A percentile compares a stretch with the other conserved stretches of the same genome.
These are phyloP conservation scores for Leccinum incarnatum DNA, from an alignment of 768 basidiomycete genomes.

Conservation along the genomic window DNA sequence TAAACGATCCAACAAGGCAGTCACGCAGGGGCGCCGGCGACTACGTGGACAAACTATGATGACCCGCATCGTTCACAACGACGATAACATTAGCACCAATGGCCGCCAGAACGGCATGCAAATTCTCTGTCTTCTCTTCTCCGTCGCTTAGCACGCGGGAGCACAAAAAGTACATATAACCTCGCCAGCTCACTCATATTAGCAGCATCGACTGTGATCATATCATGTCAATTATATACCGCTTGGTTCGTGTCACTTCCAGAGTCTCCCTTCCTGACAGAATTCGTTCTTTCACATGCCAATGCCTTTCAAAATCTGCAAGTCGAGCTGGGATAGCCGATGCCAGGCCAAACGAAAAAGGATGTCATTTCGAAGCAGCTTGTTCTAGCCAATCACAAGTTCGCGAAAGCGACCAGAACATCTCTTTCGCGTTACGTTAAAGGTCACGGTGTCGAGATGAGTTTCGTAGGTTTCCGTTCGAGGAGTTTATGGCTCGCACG, in stretches of 20 bases:
- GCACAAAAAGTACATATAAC: neutral
- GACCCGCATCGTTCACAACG: neutral
- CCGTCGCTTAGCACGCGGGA: constrained; percentile 12
- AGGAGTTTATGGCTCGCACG: neutral
- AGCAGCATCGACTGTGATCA: neutral
- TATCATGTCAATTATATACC: constrained; percentile 27
- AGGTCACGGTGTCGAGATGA: neutral
- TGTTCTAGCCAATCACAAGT: neutral
- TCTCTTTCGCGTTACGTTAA: neutral
- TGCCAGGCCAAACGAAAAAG: neutral
- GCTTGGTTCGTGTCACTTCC: constrained; percentile 43
- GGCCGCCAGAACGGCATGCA: constrained; percentile 4
- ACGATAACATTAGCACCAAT: neutral
- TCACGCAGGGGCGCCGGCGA: constrained; percentile 6
- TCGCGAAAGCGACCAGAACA: neutral
- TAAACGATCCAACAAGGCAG: neutral
- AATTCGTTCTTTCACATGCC: constrained; percentile 39
- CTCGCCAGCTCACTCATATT: constrained; percentile 1
- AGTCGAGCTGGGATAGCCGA: constrained; percentile 37
- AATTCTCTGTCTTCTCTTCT: constrained; percentile 1
- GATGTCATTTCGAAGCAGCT: neutral
- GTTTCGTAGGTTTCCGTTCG: neutral
- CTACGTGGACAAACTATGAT: constrained; percentile 14
- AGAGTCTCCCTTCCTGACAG: constrained; percentile 39
- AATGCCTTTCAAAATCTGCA: constrained; percentile 36